Evolutionary conservation across 768 basidiomycete species (phyloP).

Genomic region (Cyclocybe cylindracea): DNA sequence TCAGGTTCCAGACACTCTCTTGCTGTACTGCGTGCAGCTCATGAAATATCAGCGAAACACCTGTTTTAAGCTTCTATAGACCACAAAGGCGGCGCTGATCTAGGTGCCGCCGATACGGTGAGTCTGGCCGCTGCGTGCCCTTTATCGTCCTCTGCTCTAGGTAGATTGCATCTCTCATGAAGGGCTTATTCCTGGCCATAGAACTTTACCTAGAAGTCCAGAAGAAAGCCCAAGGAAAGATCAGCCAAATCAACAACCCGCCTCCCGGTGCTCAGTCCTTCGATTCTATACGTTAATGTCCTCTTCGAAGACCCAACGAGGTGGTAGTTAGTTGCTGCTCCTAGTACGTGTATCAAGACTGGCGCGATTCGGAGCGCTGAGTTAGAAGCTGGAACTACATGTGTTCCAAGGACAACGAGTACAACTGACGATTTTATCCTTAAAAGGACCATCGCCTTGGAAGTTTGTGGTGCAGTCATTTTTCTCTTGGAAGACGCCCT

Average conservation of each 20-base stretch:
- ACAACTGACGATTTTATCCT: slow-evolving; percentile 31
- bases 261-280: slow-evolving; percentile 27
- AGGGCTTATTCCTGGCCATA: slow-evolving; percentile 39
- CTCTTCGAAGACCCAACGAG: slow-evolving; percentile 31
- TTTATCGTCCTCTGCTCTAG: background rate
- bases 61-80: too few relatives aligned
- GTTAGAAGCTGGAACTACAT: slow-evolving; percentile 19
- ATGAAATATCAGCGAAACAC: too few relatives aligned
- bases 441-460: slow-evolving; percentile 31
- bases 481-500: background rate
- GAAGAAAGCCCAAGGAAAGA: slow-evolving; percentile 39
- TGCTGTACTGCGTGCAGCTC: too few relatives aligned
- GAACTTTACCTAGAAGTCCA: slow-evolving; percentile 36
- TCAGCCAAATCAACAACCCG: slow-evolving; percentile 41
- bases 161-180: slow-evolving; percentile 31
- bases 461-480: slow-evolving; percentile 6
- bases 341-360: slow-evolving; percentile 11
- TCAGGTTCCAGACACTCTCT: too few relatives aligned
- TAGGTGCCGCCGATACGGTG: background rate
- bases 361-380: slow-evolving; percentile 14
- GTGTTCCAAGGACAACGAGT: slow-evolving; percentile 29
- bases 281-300: slow-evolving; percentile 37
- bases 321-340: slow-evolving; percentile 12
- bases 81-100: too few relatives aligned
- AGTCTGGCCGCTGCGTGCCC: background rate